Base-by-base conservation (phyloP, 1,139 yeast species). In the Sugiyamaella novakii region DNA sequence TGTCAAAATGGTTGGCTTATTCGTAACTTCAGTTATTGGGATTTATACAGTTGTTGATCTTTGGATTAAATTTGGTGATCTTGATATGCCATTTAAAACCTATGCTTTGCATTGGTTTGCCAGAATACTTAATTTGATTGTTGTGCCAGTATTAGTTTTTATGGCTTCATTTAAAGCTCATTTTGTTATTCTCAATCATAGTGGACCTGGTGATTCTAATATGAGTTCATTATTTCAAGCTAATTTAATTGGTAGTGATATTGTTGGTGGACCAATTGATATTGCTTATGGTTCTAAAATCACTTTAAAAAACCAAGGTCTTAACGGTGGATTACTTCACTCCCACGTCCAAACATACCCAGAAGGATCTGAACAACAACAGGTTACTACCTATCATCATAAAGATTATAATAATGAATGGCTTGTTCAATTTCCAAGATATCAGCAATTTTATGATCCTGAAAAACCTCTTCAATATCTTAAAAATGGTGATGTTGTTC, bases 221-320 rank as follows among this genome's bases (percentile, higher is more conserved):
- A 94, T 94, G 98, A 87, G 96, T 14, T 88, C 98, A 0, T 75
- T 94, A 57, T 92, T 92, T 80, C 98, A 92, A 73, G 98, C 98
- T 48, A 87, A 88, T 66, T 77, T 92, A 63, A 71, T 75, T 39
- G 96, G 96, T 33, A 81, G 92, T 29, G 81, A 80, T 51, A 83
- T 91, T 54, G 86, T 83, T 50, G 81, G 83, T 50, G 97, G 97
- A 22, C 95, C 98, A 57, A 76, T 96, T 69, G 96, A 91, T 60
- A 75, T 92, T 43, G 81, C 95, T 34, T 73, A 86, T 49, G 91
- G 88, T 34, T 88, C 98, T 1, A 68, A 76, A 28, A 78, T 87
- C 49, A 87, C 98, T 3, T 67, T 92, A 54, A 92, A 89, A 70
- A 87, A 83, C 67, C 96, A 88, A 72, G 97, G 96, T 41, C 77